Percentiles rank a stretch among this genome's conserved stretches.
Evolutionary conservation across 1,284 basidiomycete species (phyloP).

Genomic region (Wallemia ichthyophaga): DNA sequence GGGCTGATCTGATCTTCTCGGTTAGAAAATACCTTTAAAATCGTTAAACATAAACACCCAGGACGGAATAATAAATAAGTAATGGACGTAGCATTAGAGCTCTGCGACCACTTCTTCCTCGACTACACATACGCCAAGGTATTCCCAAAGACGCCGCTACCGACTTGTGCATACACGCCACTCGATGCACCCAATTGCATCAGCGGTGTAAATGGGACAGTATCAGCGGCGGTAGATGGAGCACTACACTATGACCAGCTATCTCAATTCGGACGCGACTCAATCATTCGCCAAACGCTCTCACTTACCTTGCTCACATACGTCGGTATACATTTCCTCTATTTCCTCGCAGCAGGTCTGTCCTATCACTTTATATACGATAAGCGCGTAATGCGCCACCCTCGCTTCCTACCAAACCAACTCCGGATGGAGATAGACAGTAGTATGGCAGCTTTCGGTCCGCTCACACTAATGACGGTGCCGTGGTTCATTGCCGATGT

Average conservation of each 20-base stretch:
- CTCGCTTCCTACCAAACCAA: constrained; percentile 54
- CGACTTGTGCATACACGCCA: constrained; percentile 12
- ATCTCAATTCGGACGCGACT: constrained; percentile 23
- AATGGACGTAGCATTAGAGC: constrained; percentile 53
- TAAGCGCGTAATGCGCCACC: constrained; percentile 83
- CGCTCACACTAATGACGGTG: constrained; percentile 48
- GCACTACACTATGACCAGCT: constrained; percentile 10
- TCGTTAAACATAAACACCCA: background rate
- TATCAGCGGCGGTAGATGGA: no score
- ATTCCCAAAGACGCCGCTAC: constrained; percentile 28
- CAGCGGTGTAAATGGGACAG: no score
- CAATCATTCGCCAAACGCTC: constrained; percentile 41
- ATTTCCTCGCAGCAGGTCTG: constrained; percentile 56
- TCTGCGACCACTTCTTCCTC: constrained; percentile 41
- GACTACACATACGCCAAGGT: constrained; percentile 47
- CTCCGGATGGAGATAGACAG: constrained; percentile 41
- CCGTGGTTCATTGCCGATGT: constrained; percentile 88
- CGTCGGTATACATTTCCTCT: constrained; percentile 46
- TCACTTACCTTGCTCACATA: constrained; percentile 48
- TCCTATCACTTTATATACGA: constrained; percentile 79
- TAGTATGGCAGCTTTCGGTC: constrained; percentile 48
- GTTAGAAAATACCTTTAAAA: background rate
- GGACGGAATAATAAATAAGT: background rate
- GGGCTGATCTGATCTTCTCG: background rate
- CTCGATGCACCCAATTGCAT: constrained; percentile 20